Percentiles rank a stretch among this genome's conserved stretches.
These are phyloP conservation scores for Blechomonas ayalai DNA, from an alignment of 208 protist genomes.

Conservation along the genomic window DNA sequence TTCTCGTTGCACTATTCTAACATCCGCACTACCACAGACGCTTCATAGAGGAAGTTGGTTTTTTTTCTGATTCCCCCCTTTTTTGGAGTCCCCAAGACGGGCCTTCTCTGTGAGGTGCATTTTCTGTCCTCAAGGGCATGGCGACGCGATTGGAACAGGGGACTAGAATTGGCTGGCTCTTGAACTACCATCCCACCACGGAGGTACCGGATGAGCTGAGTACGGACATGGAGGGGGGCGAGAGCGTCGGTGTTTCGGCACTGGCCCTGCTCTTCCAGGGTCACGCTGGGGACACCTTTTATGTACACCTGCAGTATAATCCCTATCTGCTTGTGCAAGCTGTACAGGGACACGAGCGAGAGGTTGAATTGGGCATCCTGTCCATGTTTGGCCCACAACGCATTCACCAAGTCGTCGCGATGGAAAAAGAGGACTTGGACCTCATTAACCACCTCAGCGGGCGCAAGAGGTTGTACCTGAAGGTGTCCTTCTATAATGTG, in stretches of 20 bases:
- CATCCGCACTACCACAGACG: background rate
- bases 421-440: constrained; percentile 96
- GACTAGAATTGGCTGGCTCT: constrained; percentile 78
- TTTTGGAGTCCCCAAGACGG: constrained; percentile 4
- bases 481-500: constrained; percentile 94
- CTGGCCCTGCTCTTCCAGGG: constrained; percentile 79
- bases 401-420: constrained; percentile 69
- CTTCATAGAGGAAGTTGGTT: background rate
- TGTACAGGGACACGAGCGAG: constrained; percentile 80
- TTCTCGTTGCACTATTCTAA: background rate
- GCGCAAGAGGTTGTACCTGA: constrained; percentile 87
- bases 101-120: constrained; percentile 9
- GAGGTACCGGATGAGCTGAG: constrained; percentile 18
- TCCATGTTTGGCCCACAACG: constrained; percentile 80
- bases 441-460: constrained; percentile 96
- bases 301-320: constrained; percentile 59
- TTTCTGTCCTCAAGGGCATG: constrained; percentile 10
- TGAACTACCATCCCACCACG: constrained; percentile 84
- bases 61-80: constrained; percentile 1
- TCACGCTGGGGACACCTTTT: constrained; percentile 75
- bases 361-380: constrained; percentile 93
- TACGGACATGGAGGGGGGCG: constrained; percentile 15
- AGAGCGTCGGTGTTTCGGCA: constrained; percentile 25
- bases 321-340: constrained; percentile 75
- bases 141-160: constrained; percentile 59